Evolutionary conservation across 106 monocot species (phyloP), one percentile per base, ranked within the genome.

Genomic region (Dendrobium nobile): DNA sequence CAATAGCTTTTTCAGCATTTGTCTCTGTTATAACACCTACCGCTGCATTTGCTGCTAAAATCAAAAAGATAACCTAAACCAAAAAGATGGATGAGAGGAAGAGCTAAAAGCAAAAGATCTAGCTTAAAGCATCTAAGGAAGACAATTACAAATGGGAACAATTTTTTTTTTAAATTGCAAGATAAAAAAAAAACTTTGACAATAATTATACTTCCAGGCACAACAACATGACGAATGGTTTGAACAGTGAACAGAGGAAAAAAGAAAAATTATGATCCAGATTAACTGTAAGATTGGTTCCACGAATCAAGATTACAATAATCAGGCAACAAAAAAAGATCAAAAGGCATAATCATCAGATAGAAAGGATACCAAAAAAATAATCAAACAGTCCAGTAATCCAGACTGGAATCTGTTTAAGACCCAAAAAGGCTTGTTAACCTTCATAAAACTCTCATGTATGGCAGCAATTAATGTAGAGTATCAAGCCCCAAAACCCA

Each of bases 21-120:
- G 98, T 99, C 85, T 99, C 98, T 26, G 98, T 99, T 81, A 99
- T 95, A 48, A 99, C 98, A 79, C 98, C 98, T 19, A 99, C 98
- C n/a, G 98, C 83, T 77, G 98, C 98, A 92, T 99, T 99, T 84
- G 98, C 98, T 64, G 90, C 95, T 83, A 99, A 88, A 75, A 99
- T 99, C 98, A 93, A 80, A 54, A 99, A 87, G 73, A 99, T 99
- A 58, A 99, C 98, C 98, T 99, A 75, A 56, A 16, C 76, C 73
- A 83, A 79, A 79, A 18, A 15, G 27, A 47, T 48, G 24, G 26
- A 41, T 19, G 67, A 65, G 37, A 22, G 61, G 16, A 75, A 37
- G 28, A 37, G 22, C 33, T 56, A 11, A 15, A 54, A 22, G 41
- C 10, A 33, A 41, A 77, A 84, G 2, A 7, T 73, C 73, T 15